These are phyloP conservation scores for Limnanthes douglasii DNA, from an alignment of 345 rosid genomes.

Conservation along the genomic window DNA sequence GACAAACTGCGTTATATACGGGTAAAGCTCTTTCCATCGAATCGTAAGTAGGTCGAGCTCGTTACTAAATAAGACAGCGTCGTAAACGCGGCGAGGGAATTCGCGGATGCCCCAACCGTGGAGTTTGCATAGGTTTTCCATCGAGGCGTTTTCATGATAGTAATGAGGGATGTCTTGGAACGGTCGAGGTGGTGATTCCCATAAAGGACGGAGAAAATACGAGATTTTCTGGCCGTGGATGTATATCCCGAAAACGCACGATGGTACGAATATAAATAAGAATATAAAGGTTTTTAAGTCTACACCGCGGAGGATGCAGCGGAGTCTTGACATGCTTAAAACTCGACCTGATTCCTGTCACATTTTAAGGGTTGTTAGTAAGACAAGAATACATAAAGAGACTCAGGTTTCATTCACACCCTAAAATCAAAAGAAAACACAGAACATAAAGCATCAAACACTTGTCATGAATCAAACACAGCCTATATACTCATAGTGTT, in stretches of 20 bases:
- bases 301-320: slow-evolving; percentile 82
- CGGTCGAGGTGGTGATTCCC: slow-evolving; percentile 78
- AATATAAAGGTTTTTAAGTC: slow-evolving; percentile 66
- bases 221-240: slow-evolving; percentile 82
- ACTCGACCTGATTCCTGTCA: slow-evolving; percentile 66
- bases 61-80: slow-evolving; percentile 76
- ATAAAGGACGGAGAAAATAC: slow-evolving; percentile 62
- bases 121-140: slow-evolving; percentile 72
- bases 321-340: slow-evolving; percentile 72
- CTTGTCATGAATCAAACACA: no score
- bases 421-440: no score
- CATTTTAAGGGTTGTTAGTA: slow-evolving; percentile 5
- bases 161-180: slow-evolving; percentile 80
- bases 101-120: slow-evolving; percentile 84
- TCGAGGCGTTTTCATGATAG: slow-evolving; percentile 62
- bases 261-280: slow-evolving; percentile 51
- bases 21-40: slow-evolving; percentile 69
- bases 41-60: slow-evolving; percentile 64
- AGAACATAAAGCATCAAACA: no score
- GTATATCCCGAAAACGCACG: slow-evolving; percentile 37
- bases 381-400: not conserved
- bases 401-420: not conserved
- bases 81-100: slow-evolving; percentile 70
- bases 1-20: slow-evolving; percentile 63
- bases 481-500: no score